Base-by-base conservation (phyloP, 345 rosid genomes). In the Passiflora organensis region DNA sequence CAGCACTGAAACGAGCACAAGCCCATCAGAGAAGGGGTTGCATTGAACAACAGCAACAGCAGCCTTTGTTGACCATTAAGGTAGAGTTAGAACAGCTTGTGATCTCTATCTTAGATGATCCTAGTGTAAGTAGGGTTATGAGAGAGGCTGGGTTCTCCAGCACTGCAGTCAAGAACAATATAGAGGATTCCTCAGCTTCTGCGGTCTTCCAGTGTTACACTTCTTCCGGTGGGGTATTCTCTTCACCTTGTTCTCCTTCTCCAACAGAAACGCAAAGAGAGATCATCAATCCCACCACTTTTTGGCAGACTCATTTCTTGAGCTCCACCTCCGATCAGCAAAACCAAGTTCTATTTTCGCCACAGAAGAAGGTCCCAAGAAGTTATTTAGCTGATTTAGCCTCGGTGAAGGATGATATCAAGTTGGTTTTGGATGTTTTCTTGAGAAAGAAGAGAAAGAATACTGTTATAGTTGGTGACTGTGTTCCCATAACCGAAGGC, bases 11-110 rank as follows among this genome's bases (percentile, higher is more conserved):
- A 78, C 83, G 97, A 1, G 99, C 99, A 15, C 99, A 93, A 74
- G 99, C 99, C n/a, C 97, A 93, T 56, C 99, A 93, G 69, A 86
- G 99, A 0, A 82, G 99, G 18, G 97, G 99, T 13, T 93, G 99
- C 63, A 97, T 97, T 1, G 96, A 93, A 59, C 99, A 93, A 60
- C 99, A 93, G 58, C 99, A 93, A 60, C n/a, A n/a, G n/a, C 99
- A 89, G 67, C 99, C 99, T 4, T 73, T 93, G 41, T 58, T 93
- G 15, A 97, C 99, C 0, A 95, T 93, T 14, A 93, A 93, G 63
- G 97, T 93, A 0, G 97, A 93, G 91, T 86, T 93, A 2, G 97
- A 93, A 34, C 99, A 93, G 80, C 82, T 93, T 19, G 85, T 93
- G 32, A 89, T 93, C 54, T 93, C 99, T 13, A 89, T 93, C 62